Evolutionary conservation across 116 monocot species (phyloP).

Genomic region (Thalassia testudinum): DNA sequence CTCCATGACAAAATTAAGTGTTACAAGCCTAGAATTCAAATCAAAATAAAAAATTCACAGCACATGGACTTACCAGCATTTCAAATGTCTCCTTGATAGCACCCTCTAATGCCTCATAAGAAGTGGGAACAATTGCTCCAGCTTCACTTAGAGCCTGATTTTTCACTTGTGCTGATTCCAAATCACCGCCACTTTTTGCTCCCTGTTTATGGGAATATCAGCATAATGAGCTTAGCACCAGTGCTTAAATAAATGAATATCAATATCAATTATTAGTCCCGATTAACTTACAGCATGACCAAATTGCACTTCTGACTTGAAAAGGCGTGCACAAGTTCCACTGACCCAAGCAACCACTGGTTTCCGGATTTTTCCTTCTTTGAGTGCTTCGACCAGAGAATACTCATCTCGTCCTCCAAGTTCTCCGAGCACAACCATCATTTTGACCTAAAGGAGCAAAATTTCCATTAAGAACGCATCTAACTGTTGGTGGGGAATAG

Average conservation of each 20-base stretch:
- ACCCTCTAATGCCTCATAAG: conserved; percentile 82
- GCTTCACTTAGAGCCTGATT: conserved; percentile 85
- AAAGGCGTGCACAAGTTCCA: conserved; percentile 89
- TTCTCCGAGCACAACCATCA: conserved; percentile 97
- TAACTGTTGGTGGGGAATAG: too few species aligned
- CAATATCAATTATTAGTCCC: not conserved
- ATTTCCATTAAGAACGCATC: too few species aligned
- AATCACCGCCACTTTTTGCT: conserved; percentile 96
- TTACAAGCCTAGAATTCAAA: too few species aligned
- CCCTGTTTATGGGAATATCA: conserved; percentile 25
- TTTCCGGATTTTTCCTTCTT: conserved; percentile 79
- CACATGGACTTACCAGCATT: conserved; percentile 48
- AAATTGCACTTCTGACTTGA: conserved; percentile 99
- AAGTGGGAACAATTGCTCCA: conserved; percentile 96
- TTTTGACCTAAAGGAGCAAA: conserved; percentile 46
- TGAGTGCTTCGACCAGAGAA: conserved; percentile 87
- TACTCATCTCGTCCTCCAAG: conserved; percentile 95
- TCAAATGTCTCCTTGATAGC: conserved; percentile 80
- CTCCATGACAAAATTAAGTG: too few species aligned
- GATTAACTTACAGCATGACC: conserved; percentile 83
- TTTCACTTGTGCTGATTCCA: conserved; percentile 96
- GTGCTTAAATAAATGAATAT: too few species aligned
- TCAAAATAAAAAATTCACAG: too few species aligned
- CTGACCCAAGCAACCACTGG: conserved; percentile 99
- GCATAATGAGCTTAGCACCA: too few species aligned